Evolutionary conservation across 2,329 filamentous ascomycete species (phyloP).

Genomic region (Teratosphaeriaceae sp.): DNA sequence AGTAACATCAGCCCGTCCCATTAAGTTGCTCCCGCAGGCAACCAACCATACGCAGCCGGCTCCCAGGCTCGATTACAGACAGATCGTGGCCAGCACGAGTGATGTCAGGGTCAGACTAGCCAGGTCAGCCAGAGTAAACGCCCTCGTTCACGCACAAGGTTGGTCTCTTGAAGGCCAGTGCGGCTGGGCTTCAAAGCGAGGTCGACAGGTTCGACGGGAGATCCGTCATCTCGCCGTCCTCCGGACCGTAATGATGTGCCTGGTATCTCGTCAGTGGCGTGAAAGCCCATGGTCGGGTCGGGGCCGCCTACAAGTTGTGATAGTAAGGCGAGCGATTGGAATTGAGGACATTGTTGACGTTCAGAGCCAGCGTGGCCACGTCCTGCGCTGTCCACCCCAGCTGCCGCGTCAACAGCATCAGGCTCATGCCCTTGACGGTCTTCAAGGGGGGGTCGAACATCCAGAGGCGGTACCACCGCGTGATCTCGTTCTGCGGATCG

Average conservation of each 20-base stretch:
- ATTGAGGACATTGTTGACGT: neutral
- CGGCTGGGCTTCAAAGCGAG: no score
- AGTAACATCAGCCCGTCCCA: no score
- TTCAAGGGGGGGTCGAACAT: slow-evolving; percentile 49
- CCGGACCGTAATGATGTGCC: neutral
- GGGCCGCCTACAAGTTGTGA: neutral
- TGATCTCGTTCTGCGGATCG: slow-evolving; percentile 59
- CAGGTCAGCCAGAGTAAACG: no score
- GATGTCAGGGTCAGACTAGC: no score
- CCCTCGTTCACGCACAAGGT: no score
- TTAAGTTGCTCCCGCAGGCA: no score
- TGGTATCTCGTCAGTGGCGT: neutral
- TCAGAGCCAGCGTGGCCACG: slow-evolving; percentile 35
- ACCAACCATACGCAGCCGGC: no score
- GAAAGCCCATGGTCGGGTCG: no score
- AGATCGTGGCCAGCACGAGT: no score
- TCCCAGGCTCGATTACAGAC: no score
- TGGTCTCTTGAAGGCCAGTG: no score
- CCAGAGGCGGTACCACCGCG: slow-evolving; percentile 76
- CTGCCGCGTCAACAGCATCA: slow-evolving; percentile 52
- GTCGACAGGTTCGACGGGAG: no score
- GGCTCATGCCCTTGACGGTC: slow-evolving; percentile 22
- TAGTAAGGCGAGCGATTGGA: neutral
- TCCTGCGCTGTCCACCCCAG: slow-evolving; percentile 53
- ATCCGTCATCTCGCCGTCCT: neutral